Evolutionary conservation across 2,329 filamentous ascomycete genomes (phyloP).

Genomic region (Trichoderma sp.): DNA sequence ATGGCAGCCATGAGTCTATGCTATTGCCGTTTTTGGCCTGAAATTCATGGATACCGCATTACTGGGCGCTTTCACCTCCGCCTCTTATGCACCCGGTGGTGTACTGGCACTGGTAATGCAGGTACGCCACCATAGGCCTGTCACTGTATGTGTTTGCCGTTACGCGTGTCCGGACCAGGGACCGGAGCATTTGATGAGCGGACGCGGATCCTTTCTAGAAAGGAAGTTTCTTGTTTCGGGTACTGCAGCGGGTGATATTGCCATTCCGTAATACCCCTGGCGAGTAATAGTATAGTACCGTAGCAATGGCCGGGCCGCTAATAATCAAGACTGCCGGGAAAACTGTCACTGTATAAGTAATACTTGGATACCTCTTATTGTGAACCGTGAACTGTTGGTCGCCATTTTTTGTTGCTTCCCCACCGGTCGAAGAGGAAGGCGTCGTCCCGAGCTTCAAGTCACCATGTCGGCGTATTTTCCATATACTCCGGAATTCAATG

Average conservation of each 20-base stretch:
- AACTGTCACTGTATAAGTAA: neutral
- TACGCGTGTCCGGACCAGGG: neutral
- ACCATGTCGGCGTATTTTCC: neutral
- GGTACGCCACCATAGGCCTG: neutral
- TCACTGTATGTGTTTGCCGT: neutral
- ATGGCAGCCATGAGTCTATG: neutral
- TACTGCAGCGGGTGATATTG: neutral
- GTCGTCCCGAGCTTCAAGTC: neutral
- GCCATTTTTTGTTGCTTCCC: neutral
- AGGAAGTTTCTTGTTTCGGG: neutral
- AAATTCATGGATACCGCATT: neutral
- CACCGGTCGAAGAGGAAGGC: neutral
- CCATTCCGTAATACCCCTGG: neutral
- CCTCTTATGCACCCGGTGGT: neutral
- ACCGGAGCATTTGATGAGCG: neutral
- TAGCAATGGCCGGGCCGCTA: neutral
- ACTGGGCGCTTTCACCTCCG: neutral
- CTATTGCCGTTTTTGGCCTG: neutral
- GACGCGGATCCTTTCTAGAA: neutral
- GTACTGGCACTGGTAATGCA: neutral
- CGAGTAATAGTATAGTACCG: neutral
- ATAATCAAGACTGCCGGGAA: neutral
- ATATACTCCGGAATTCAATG: neutral
- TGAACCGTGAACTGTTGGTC: neutral
- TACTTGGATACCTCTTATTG: neutral